Conservation (phyloP, 192 early-diverging fungal species). For the Thoreauomyces humboldtii region DNA sequence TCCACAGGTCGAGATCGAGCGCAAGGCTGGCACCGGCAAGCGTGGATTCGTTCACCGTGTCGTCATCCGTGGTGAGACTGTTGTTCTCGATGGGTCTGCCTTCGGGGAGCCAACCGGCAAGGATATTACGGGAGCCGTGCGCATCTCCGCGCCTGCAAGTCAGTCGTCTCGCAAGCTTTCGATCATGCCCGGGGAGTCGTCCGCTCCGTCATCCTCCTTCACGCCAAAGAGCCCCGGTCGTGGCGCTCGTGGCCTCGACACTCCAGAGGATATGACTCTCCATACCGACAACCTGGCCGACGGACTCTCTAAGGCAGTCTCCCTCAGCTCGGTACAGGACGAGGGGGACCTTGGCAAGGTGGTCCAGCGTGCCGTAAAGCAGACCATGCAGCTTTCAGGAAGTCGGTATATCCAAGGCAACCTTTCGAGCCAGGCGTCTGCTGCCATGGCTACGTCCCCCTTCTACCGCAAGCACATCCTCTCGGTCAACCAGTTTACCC, state of each 20-base stretch:
- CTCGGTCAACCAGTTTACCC: constrained; percentile 84
- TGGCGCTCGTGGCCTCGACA: no score
- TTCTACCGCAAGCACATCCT: constrained; percentile 95
- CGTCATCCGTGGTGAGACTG: constrained; percentile 79
- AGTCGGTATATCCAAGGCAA: constrained; percentile 42
- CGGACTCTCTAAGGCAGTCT: no score
- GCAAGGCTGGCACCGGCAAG: constrained; percentile 49
- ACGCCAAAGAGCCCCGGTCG: no score
- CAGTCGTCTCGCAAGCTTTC: constrained; percentile 19
- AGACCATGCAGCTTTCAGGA: constrained; percentile 31
- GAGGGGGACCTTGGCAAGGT: constrained; percentile 20
- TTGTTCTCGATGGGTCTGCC: constrained; percentile 80
- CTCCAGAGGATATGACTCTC: no score
- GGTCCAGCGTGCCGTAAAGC: constrained; percentile 18
- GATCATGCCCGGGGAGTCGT: constrained; percentile 15
- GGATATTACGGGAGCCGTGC: constrained; percentile 54
- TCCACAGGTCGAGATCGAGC: constrained; percentile 73
- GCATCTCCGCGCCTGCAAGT: constrained; percentile 34
- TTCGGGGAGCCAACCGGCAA: constrained; percentile 46
- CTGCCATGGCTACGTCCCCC: constrained; percentile 66
- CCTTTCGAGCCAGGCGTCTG: constrained; percentile 44
- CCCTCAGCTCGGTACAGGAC: no score
- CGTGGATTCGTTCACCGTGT: constrained; percentile 82
- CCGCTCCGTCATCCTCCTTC: no score
- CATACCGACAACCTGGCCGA: no score